Evolutionary conservation across 1,139 yeast species (phyloP), one percentile per base, ranked within the genome.

Genomic region (Komagataea norvegica): DNA sequence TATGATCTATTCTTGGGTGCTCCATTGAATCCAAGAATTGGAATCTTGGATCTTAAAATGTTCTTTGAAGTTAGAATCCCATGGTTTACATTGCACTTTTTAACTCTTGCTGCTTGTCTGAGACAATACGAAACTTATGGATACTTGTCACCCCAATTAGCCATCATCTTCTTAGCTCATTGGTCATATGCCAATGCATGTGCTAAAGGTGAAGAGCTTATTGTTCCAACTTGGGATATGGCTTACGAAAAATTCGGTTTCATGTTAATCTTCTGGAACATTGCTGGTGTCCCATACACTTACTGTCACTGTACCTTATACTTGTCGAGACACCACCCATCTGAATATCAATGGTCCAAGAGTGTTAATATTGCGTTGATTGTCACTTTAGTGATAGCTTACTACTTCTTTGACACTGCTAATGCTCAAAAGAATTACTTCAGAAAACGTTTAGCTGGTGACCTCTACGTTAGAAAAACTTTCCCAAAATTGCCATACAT

Each of bases 181-280:
- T 91, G 95, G 86, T 69, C 88, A 38, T 91, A 91, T 57, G 96
- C 95, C 47, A 91, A 91, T 59, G 96, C 96, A 3, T 91, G 97
- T 65, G 83, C 95, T 44, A 91, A 91, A 65, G 98, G 96, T 49
- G 98, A 91, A 66, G 97, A 93, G 60, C 70, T 89, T 54, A 89
- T 91, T 60, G 95, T 89, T 43, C 96, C 97, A 48, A 83, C 96
- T 15, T 91, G 98, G 98, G 98, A 91, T 62, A 89, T 91, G 96
- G 96, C 95, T 33, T 91, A 91, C 62, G 98, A 91, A 62, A 91
- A 93, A 65, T 91, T 91, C 55, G 98, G 98, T 10, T 91, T 93
- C 69, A 88, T 91, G 96, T 77, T 91, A 51, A 78, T 89, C 52
- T 91, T 91, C 72, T 91, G 98, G 98, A 91, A 91, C 67, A 87